phyloP scores from a whole-genome alignment of 495 filamentous ascomycete species.

The Tuber magnatum region DNA sequence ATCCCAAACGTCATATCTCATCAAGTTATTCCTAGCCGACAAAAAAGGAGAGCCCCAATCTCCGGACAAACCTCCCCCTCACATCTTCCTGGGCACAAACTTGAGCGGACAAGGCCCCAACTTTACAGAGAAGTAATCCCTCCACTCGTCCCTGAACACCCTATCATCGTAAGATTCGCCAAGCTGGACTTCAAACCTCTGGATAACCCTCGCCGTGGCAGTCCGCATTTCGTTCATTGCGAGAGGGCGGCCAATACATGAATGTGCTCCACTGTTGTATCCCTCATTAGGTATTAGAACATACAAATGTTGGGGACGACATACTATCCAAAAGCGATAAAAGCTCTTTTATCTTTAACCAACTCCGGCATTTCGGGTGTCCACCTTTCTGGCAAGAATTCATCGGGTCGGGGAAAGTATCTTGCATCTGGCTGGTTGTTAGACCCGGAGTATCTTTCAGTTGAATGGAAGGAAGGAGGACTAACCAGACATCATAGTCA shows the following conservation, averaged over 20 bases:
- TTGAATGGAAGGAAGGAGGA: background rate
- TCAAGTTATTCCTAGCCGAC: background rate
- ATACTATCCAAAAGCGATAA: constrained; percentile 16
- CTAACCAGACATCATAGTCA: background rate
- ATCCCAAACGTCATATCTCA: background rate
- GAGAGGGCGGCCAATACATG: constrained; percentile 16
- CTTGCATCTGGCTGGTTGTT: constrained; percentile 13
- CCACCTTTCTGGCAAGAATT: constrained; percentile 37
- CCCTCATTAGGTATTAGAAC: background rate
- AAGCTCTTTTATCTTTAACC: constrained; percentile 13
- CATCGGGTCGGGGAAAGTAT: constrained; percentile 22
- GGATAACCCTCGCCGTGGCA: constrained; percentile 2
- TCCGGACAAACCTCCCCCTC: background rate
- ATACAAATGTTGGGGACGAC: background rate
- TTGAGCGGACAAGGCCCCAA: background rate
- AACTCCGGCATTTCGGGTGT: background rate
- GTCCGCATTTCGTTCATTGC: constrained; percentile 15
- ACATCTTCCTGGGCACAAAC: background rate
- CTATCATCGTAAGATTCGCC: constrained; percentile 8
- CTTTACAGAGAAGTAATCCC: constrained; percentile 3
- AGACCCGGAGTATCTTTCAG: constrained; percentile 19
- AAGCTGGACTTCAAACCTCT: constrained; percentile 5
- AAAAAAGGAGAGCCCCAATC: background rate
- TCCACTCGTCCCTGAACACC: constrained; percentile 8
- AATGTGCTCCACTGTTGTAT: constrained; percentile 5